Conservation (phyloP, 768 basidiomycete genomes). For the Chalciporus sphaerocephalus region DNA sequence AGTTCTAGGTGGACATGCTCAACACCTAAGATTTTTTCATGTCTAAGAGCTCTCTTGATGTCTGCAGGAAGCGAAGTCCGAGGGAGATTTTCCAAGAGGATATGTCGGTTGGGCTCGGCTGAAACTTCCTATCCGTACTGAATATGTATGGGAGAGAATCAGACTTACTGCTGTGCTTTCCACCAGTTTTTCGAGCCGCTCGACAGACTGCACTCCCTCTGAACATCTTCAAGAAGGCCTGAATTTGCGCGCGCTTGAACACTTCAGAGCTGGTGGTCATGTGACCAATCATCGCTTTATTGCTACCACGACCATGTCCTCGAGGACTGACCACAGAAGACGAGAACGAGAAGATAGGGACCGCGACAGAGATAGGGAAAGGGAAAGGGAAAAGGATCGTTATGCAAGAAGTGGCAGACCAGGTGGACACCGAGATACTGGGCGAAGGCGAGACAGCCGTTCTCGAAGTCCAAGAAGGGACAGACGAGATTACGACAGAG, state of each 20-base stretch:
- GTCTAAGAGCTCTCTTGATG: conserved; percentile 42
- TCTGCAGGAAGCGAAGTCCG: conserved; percentile 52
- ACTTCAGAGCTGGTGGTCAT: conserved; percentile 9
- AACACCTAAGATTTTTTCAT: conserved; percentile 43
- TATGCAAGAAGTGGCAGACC: conserved; percentile 36
- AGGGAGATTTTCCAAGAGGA: conserved; percentile 49
- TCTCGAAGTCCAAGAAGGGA: conserved; percentile 39
- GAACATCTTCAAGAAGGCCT: conserved; percentile 12
- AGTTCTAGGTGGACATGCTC: conserved; percentile 57
- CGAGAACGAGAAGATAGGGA: conserved; percentile 45
- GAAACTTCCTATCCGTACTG: conserved; percentile 5
- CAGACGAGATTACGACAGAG: conserved; percentile 30
- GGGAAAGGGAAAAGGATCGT: conserved; percentile 46
- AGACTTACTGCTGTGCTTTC: conserved; percentile 14
- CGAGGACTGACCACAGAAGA: conserved; percentile 49
- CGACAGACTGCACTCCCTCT: conserved; percentile 20
- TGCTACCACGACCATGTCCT: conserved; percentile 52
- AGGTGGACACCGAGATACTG: conserved; percentile 32
- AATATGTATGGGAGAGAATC: background rate
- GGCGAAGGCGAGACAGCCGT: conserved; percentile 39
- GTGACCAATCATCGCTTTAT: conserved; percentile 24
- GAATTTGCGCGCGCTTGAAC: background rate
- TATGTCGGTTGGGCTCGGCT: conserved; percentile 34
- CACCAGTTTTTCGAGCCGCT: conserved; percentile 7
- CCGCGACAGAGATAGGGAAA: conserved; percentile 29